These are phyloP conservation scores for Coemansia sp. DNA, from an alignment of 192 early-diverging fungal species.

Conservation along the genomic window DNA sequence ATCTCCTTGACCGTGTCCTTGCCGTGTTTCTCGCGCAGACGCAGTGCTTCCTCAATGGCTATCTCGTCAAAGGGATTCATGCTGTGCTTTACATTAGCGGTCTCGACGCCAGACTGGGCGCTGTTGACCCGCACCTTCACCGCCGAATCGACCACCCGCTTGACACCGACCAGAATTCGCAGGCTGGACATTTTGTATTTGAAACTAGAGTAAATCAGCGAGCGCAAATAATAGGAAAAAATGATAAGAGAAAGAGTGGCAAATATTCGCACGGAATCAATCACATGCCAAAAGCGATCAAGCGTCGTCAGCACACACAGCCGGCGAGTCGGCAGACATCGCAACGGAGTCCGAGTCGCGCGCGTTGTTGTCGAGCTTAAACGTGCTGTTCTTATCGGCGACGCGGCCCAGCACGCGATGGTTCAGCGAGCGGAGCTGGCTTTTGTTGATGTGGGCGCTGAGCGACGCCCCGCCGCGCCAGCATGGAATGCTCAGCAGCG, in stretches of 20 bases:
- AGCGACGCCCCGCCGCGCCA: constrained; percentile 74
- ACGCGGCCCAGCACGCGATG: constrained; percentile 51
- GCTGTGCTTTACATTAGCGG: constrained; percentile 90
- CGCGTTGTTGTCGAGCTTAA: constrained; percentile 42
- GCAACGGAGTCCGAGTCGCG: constrained; percentile 6
- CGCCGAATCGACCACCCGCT: constrained; percentile 97
- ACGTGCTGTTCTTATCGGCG: constrained; percentile 20
- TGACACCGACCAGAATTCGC: constrained; percentile 87
- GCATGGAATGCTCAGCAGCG: constrained; percentile 62
- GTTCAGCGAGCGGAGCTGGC: constrained; percentile 63
- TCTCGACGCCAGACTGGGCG: constrained; percentile 85
- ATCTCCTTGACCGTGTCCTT: constrained; percentile 69
- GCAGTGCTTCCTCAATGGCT: constrained; percentile 94
- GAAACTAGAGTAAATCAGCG: neutral
- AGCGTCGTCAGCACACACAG: neutral
- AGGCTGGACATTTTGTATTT: constrained; percentile 47
- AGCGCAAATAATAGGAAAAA: neutral
- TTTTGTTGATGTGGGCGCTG: constrained; percentile 72
- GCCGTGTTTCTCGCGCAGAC: constrained; percentile 82
- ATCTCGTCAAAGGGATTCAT: constrained; percentile 99
- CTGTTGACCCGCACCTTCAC: constrained; percentile 97
- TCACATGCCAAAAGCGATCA: constrained; percentile 2
- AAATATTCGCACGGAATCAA: neutral
- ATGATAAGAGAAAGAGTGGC: neutral
- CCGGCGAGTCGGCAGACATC: constrained; percentile 1